These are phyloP conservation scores for Annulohypoxylon nitens DNA, from an alignment of 495 filamentous ascomycete genomes.

Conservation along the genomic window DNA sequence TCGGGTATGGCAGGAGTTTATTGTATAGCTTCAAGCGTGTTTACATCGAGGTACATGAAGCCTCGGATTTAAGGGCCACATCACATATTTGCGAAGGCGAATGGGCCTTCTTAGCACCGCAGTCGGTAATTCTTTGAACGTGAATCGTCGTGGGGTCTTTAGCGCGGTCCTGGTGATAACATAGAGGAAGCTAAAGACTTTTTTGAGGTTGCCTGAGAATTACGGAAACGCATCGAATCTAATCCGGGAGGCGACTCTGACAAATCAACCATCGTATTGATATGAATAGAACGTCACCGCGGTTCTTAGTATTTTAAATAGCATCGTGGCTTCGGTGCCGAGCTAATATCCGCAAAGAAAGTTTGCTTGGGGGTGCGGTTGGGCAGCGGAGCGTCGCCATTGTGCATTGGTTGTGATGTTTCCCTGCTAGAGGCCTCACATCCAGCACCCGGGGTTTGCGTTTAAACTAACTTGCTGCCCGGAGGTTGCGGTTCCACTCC, in stretches of 20 bases:
- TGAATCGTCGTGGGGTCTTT: constrained; percentile 21
- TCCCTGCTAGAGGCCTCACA: constrained; percentile 2
- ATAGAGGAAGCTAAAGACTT: constrained; percentile 2
- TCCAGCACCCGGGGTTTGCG: constrained; percentile 8
- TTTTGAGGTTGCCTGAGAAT: constrained; percentile 4
- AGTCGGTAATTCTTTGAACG: neutral
- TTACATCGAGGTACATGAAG: neutral
- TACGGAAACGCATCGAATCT: constrained; percentile 12
- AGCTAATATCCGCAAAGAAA: constrained; percentile 26
- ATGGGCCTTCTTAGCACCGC: constrained; percentile 2
- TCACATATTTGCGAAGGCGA: neutral
- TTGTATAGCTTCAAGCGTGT: constrained; percentile 6
- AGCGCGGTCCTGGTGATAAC: constrained; percentile 9
- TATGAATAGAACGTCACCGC: constrained; percentile 31
- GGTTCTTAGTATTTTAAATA: constrained; percentile 4
- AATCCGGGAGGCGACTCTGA: constrained; percentile 3
- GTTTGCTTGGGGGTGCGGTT: constrained; percentile 38
- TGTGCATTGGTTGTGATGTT: constrained; percentile 22
- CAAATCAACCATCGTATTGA: constrained; percentile 18
- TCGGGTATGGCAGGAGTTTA: constrained; percentile 5
- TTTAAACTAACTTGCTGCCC: constrained; percentile 3
- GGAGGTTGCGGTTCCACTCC: constrained; percentile 8
- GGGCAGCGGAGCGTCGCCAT: constrained; percentile 36
- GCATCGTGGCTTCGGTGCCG: constrained; percentile 35
- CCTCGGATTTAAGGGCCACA: constrained; percentile 16